Percentiles rank a stretch among this genome's conserved stretches.
Conservation (phyloP, 2,329 filamentous ascomycete genomes). For the Zarea fungicola region DNA sequence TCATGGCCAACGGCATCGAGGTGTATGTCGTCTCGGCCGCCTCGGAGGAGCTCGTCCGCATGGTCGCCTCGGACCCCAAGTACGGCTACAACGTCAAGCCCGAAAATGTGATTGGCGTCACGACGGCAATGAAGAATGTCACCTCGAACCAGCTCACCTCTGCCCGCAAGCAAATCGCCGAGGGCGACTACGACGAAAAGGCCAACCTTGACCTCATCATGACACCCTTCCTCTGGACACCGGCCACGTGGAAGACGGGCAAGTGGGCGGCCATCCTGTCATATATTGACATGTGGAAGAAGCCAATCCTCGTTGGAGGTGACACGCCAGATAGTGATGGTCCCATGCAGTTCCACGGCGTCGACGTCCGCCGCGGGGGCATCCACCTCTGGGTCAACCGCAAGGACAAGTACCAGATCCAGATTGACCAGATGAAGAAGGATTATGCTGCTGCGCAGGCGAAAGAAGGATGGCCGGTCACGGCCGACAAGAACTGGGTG, state of each 20-base stretch:
- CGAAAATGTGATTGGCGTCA: conserved; percentile 40
- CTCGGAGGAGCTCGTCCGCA: conserved; percentile 40
- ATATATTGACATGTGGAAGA: conserved; percentile 39
- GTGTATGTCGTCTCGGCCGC: conserved; percentile 39
- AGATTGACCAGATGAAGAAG: conserved; percentile 33
- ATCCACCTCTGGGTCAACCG: conserved; percentile 39
- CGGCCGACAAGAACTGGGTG: conserved; percentile 41
- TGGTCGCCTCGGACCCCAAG: conserved; percentile 39
- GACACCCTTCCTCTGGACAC: conserved; percentile 38
- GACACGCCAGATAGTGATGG: conserved; percentile 39
- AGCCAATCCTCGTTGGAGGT: conserved; percentile 36
- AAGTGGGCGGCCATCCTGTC: conserved; percentile 39
- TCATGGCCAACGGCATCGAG: conserved; percentile 38
- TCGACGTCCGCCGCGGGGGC: conserved; percentile 36
- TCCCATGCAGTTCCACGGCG: conserved; percentile 40
- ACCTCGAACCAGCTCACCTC: conserved; percentile 27
- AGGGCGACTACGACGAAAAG: conserved; percentile 29
- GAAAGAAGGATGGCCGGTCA: conserved; percentile 31
- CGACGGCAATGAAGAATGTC: conserved; percentile 29
- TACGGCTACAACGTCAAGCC: conserved; percentile 41
- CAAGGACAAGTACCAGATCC: conserved; percentile 27
- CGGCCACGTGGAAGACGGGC: conserved; percentile 38
- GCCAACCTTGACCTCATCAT: conserved; percentile 35
- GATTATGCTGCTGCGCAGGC: conserved; percentile 29
- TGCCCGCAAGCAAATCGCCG: conserved; percentile 34